Evolutionary conservation across 768 basidiomycete species (phyloP).

Genomic region (Leccinum imitatum): DNA sequence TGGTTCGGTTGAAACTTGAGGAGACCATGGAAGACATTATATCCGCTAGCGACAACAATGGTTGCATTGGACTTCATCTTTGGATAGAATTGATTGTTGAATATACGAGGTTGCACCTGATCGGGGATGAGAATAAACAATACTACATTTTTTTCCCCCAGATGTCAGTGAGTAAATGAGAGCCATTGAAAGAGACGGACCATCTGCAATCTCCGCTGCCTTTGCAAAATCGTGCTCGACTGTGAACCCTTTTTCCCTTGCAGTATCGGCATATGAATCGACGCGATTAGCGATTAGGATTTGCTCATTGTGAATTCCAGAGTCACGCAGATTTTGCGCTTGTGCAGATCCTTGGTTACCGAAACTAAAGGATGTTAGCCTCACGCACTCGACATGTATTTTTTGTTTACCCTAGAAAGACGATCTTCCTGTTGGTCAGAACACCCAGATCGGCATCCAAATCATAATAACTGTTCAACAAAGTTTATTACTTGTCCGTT

Average conservation of each 20-base stretch:
- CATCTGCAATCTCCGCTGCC: slow-evolving; percentile 55
- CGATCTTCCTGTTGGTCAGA: slow-evolving; percentile 50
- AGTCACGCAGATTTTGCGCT: slow-evolving; percentile 64
- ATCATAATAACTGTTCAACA: slow-evolving; percentile 47
- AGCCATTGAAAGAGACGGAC: slow-evolving; percentile 31
- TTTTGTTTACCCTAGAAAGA: slow-evolving; percentile 53
- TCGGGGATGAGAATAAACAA: slow-evolving; percentile 64
- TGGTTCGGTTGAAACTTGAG: slow-evolving; percentile 52
- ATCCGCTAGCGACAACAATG: slow-evolving; percentile 62
- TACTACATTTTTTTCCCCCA: slow-evolving; percentile 34
- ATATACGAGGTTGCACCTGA: slow-evolving; percentile 62
- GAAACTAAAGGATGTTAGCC: slow-evolving; percentile 39
- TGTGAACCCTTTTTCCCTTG: slow-evolving; percentile 53
- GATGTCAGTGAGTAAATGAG: neutral
- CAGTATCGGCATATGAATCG: slow-evolving; percentile 58
- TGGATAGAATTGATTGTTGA: slow-evolving; percentile 54
- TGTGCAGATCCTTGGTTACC: slow-evolving; percentile 69
- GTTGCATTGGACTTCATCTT: slow-evolving; percentile 47
- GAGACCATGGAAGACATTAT: slow-evolving; percentile 63
- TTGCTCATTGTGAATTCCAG: slow-evolving; percentile 58
- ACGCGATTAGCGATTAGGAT: slow-evolving; percentile 59
- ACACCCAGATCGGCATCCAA: slow-evolving; percentile 53
- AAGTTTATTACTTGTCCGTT: neutral
- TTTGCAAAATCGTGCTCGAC: slow-evolving; percentile 57
- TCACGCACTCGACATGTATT: neutral